Evolutionary conservation across 805 yeast species (phyloP), one percentile per base, ranked within the genome.

Genomic region (Trichomonascus vanleenenianus): DNA sequence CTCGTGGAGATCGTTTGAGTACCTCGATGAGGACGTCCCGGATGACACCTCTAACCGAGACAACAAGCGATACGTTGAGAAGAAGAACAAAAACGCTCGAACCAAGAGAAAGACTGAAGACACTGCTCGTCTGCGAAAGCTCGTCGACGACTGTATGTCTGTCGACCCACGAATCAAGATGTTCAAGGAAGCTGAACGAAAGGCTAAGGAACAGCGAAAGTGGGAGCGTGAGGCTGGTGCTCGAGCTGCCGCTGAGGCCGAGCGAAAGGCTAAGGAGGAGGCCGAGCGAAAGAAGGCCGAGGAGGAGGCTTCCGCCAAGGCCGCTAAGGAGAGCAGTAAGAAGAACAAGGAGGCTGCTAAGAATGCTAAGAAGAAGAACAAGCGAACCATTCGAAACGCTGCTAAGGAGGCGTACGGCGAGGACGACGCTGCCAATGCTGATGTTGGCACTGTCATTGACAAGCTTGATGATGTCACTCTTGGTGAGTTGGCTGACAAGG

Each of bases 21-120:
- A 89, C 73, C 78, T 88, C 67, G 98, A 93, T 65, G 98, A 93
- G 75, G 98, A 93, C 64, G 96, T 89, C 61, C 98, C 98, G 57
- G 98, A 93, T 73, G 98, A 93, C 71, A 85, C 97, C 47, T 85
- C 96, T 50, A 93, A 93, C 81, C 88, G 98, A 78, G 98, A 93
- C 68, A 95, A 93, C 79, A 93, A 93, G 76, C 95, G 98, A 73
- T 85, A 87, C 75, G 83, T 89, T 57, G 98, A 93, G 74, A 87
- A 91, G 76, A 93, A 93, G 78, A 93, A 93, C 76, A 79, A 85
- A 69, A 88, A 95, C 56, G 86, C 94, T 48, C 85, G 98, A 75
- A 85, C 86, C 76, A 93, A 91, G 85, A 85, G 79, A 76, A 93
- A 93, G 83, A 88, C 91, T 62, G 97, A 93, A 64, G 98, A 93